Base-by-base conservation (phyloP, 805 yeast species). In the Grigorovia yakushimaensis region DNA sequence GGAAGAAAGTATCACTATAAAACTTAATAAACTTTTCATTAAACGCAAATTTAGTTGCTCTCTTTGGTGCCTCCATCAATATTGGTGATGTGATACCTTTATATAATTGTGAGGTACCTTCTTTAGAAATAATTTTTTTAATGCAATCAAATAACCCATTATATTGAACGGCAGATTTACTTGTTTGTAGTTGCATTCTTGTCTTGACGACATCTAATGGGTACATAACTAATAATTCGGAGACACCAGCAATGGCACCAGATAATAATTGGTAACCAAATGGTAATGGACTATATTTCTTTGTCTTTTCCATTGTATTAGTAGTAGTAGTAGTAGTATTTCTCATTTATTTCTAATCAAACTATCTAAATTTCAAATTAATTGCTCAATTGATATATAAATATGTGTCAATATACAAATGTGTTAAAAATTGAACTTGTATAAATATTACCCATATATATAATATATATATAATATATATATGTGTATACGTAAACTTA, bases 41-140 rank as follows among this genome's bases (percentile, higher is more conserved):
- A 52, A 97, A 96, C 45, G 98, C 97, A 65, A 93, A 93, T 68
- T 93, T 93, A 55, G 96, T 89, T 39, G 98, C 98, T 73, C 99
- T 81, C 74, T 93, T 93, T 54, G 98, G 98, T 13, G 98, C 98
- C 68, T 93, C 99, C 98, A 93, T 93, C 60, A 93, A 73, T 56
- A 93, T 87, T 33, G 99, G 99, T 21, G 98, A 96, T 27, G 85
- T 72, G 59, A 93, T 93, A 55, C 99, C 99, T 63, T 89, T 81
- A 70, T 93, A 93, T 49, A 91, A 76, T 53, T 93, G 75, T 10
- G 83, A 69, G 39, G 80, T 74, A 45, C 98, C 98, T 67, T 93
- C 98, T 56, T 78, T 81, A 58, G 77, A 79, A 57, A 93, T 76
- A 57, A 93, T 91, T 68, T 89, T 88, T 52, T 74, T 68, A 57